These are phyloP conservation scores for Thraustochytrium striatum DNA, from an alignment of 352 stramenopile species.

Conservation along the genomic window DNA sequence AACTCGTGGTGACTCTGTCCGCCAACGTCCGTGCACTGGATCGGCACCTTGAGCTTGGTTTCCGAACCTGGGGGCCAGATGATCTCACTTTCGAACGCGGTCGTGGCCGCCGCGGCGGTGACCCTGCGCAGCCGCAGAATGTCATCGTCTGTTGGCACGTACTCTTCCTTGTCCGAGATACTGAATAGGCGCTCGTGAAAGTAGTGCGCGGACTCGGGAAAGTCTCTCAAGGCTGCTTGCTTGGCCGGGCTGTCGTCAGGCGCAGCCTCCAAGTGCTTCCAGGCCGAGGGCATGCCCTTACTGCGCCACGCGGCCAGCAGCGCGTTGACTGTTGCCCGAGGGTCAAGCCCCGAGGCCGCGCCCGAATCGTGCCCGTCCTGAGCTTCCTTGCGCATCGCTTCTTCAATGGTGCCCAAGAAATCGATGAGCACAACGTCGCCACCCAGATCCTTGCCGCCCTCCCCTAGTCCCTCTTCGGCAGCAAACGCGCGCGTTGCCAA, in stretches of 20 bases:
- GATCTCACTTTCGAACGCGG: neutral
- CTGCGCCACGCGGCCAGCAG: no score
- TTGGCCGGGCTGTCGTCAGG: neutral
- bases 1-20: conserved; percentile 39
- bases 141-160: conserved; percentile 31
- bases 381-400: neutral
- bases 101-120: neutral
- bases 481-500: neutral
- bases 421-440: neutral
- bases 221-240: neutral
- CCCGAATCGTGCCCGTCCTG: neutral
- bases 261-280: neutral
- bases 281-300: no score
- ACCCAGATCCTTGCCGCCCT: neutral
- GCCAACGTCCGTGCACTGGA: conserved; percentile 30
- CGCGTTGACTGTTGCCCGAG: no score
- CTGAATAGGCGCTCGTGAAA: neutral
- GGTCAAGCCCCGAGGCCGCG: no score
- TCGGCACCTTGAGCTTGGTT: neutral
- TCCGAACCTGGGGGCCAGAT: conserved; percentile 12
- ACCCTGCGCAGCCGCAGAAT: conserved; percentile 26
- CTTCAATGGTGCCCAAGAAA: neutral
- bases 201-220: neutral
- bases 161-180: neutral
- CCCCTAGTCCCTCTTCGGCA: neutral